Base-by-base conservation (phyloP, 2,329 filamentous ascomycete genomes). In the Aspergillus jensenii region DNA sequence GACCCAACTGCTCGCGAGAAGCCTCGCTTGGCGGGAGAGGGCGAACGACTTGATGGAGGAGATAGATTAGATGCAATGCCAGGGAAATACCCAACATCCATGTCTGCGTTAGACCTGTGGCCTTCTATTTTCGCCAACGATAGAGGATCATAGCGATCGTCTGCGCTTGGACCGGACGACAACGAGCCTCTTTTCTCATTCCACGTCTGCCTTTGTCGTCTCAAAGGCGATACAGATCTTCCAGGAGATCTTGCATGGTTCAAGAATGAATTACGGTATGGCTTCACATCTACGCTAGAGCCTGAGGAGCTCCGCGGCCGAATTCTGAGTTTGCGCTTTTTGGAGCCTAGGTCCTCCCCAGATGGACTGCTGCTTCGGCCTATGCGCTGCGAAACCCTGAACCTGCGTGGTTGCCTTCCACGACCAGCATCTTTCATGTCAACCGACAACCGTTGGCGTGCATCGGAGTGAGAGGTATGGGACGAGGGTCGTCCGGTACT, bases 1-100 rank as follows among this genome's bases (percentile, higher is more conserved):
- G 78, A 70, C 17, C 67, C 73, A 33, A 77, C 75, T 12, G 80
- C 68, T n/a, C 73, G 71, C 4, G 71, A 66, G 27, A 77, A 67
- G 0, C 84, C 82, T 54, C 85, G 88, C 52, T 87, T 82, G 0
- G 79, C 76, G 31, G 89, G 88, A 6, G 89, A 91, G 2, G 79
- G 78, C 2, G 84, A 80, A 23, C 88, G 83, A 66, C 87, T 91
- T 7, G 79, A 79, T 3, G 81, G 78, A 2, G 87, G 83, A 3
- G 88, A 90, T 8, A 89, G 71, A 56, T 89, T 87, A 62, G 84
- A 81, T 21, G 83, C 82, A 59, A 87, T 83, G 12, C 81, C 82
- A 4, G 85, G 84, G 52, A 88, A 81, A 33, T 83, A 79, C 1
- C 76, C 74, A 39, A 68, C 59, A 31, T 68, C 68, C 15, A 64